These are phyloP conservation scores for Juncus inflexus DNA, from an alignment of 176 grass and related monocot species.

Conservation along the genomic window DNA sequence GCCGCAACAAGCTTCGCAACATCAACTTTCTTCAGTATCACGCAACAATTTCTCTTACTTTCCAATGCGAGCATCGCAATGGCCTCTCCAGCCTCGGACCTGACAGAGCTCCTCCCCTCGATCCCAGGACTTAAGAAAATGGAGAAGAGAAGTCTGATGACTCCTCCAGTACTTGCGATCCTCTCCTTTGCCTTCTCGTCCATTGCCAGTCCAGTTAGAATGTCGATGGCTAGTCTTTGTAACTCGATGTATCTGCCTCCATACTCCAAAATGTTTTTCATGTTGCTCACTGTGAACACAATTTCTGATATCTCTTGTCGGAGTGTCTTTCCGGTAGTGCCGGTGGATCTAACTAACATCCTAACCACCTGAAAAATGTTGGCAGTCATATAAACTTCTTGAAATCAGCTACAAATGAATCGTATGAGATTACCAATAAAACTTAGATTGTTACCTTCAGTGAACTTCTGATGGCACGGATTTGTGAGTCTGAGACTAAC, in stretches of 20 bases:
- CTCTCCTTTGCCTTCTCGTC: conserved; percentile 32
- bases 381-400: too few species aligned
- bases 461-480: conserved; percentile 32
- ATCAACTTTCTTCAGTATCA: conserved; percentile 23
- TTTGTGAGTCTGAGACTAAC: conserved; percentile 7
- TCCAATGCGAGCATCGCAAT: conserved; percentile 27
- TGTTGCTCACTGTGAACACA: conserved; percentile 64
- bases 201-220: conserved; percentile 51
- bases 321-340: conserved; percentile 38
- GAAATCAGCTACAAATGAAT: too few species aligned
- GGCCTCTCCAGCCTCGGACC: conserved; percentile 29
- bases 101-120: not conserved
- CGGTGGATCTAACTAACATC: conserved; percentile 45
- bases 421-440: too few species aligned
- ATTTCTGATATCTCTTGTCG: conserved; percentile 38
- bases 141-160: conserved; percentile 15
- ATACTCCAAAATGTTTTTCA: conserved; percentile 39
- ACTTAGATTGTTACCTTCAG: conserved; percentile 18
- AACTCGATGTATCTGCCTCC: conserved; percentile 36
- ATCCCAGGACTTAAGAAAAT: conserved; percentile 4
- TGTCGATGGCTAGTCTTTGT: conserved; percentile 52
- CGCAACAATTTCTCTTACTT: conserved; percentile 9
- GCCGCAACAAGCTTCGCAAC: not conserved
- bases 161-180: conserved; percentile 15
- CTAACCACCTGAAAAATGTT: conserved; percentile 33